Evolutionary conservation across 345 rosid species (phyloP).

Genomic region (Laguncularia racemosa): DNA sequence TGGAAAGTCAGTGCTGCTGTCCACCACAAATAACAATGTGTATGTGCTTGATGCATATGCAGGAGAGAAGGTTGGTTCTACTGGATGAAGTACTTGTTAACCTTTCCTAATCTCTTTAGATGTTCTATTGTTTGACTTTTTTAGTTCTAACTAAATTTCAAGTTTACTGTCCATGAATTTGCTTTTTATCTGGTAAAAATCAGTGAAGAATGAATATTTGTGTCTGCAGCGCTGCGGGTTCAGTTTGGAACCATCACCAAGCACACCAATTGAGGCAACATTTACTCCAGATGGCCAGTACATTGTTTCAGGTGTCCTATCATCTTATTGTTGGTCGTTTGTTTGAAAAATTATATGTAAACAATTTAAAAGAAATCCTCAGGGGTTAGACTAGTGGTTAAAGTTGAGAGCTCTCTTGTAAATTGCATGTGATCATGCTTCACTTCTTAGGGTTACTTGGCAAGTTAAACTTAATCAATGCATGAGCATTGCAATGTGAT

Average conservation of each 20-base stretch:
- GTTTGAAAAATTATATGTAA: too few species aligned
- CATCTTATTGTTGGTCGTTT: not conserved
- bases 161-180: not conserved
- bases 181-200: not conserved
- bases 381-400: too few species aligned
- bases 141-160: not conserved
- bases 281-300: slow-evolving; percentile 97
- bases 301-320: slow-evolving; percentile 69
- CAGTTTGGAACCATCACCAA: slow-evolving; percentile 85
- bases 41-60: slow-evolving; percentile 93
- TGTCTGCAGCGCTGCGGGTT: slow-evolving; percentile 75
- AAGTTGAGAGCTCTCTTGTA: too few species aligned
- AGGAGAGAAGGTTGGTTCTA: slow-evolving; percentile 82
- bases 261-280: slow-evolving; percentile 72
- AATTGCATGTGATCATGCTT: too few species aligned
- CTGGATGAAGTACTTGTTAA: not conserved
- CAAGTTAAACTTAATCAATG: too few species aligned
- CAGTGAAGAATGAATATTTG: not conserved
- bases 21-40: slow-evolving; percentile 76
- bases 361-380: too few species aligned
- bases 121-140: not conserved
- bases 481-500: not conserved
- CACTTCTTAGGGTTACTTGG: too few species aligned
- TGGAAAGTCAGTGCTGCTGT: slow-evolving; percentile 91
- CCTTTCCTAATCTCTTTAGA: not conserved